These are phyloP conservation scores for Starmerella bacillaris DNA, from an alignment of 805 yeast species.

Conservation along the genomic window DNA sequence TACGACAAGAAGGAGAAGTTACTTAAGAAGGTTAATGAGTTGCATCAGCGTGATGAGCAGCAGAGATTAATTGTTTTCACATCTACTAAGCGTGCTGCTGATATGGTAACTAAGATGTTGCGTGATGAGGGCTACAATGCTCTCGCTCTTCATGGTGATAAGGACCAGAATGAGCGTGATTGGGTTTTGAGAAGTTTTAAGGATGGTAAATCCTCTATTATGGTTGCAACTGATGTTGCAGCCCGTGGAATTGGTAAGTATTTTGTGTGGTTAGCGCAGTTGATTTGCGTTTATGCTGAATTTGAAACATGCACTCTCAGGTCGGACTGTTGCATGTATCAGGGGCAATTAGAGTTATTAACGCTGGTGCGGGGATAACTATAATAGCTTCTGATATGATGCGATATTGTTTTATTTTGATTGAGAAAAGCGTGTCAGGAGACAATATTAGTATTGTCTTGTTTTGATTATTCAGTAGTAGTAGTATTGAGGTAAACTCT, in stretches of 20 bases:
- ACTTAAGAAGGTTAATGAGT: slow-evolving; percentile 62
- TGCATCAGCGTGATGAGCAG: slow-evolving; percentile 39
- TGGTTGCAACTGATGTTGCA: slow-evolving; percentile 99
- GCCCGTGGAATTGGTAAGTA: slow-evolving; percentile 73
- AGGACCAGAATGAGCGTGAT: slow-evolving; percentile 93
- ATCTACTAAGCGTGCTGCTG: slow-evolving; percentile 96
- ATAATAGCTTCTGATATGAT: neutral
- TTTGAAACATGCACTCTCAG: no score
- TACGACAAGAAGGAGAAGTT: slow-evolving; percentile 89
- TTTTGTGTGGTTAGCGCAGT: neutral
- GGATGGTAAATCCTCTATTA: slow-evolving; percentile 79
- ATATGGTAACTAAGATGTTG: slow-evolving; percentile 75
- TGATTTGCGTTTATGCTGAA: neutral
- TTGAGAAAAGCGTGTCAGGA: no score
- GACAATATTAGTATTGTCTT: no score
- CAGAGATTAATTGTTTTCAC: slow-evolving; percentile 78
- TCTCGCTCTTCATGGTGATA: slow-evolving; percentile 95
- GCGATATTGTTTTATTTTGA: neutral
- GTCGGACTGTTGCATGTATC: slow-evolving; percentile 10
- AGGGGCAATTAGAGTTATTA: slow-evolving; percentile 10
- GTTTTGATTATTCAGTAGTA: neutral
- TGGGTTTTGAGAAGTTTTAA: slow-evolving; percentile 93
- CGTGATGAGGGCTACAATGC: slow-evolving; percentile 99
- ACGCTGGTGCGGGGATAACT: slow-evolving; percentile 10
- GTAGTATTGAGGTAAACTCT: slow-evolving; percentile 1